Evolutionary conservation across 164 flowering plant species (phyloP).

Genomic region (Vitis rotundifolia): DNA sequence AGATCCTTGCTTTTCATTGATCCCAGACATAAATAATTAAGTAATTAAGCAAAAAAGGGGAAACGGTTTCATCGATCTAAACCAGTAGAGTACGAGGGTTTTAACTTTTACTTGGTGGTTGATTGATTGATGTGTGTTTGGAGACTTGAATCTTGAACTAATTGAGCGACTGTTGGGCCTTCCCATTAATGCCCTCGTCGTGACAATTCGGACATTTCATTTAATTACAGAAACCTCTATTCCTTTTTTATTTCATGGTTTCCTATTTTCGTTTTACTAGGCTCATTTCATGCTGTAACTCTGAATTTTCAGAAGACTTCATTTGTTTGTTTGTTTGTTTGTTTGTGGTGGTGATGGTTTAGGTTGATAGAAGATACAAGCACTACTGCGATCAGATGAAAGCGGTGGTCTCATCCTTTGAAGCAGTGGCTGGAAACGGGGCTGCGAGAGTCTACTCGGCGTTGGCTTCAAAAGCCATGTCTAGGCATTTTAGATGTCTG

Average conservation of each 20-base stretch:
- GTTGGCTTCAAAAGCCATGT: conserved; percentile 84
- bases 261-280: conserved; percentile 7
- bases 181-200: conserved; percentile 48
- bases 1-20: neutral
- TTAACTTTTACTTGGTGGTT: conserved; percentile 14
- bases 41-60: neutral
- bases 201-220: conserved; percentile 38
- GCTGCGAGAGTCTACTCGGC: conserved; percentile 71
- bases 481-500: conserved; percentile 80
- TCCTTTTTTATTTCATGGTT: conserved; percentile 16
- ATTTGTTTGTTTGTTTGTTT: neutral
- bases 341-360: neutral
- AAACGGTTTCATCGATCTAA: neutral
- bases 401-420: conserved; percentile 74
- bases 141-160: conserved; percentile 34
- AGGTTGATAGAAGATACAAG: conserved; percentile 94
- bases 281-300: conserved; percentile 1
- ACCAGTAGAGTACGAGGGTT: neutral
- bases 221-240: conserved; percentile 37
- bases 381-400: conserved; percentile 92
- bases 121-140: conserved; percentile 14
- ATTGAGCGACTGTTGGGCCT: conserved; percentile 48
- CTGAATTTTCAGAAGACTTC: neutral
- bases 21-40: neutral
- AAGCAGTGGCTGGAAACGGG: conserved; percentile 73